Base-by-base conservation (phyloP, 495 filamentous ascomycete species). In the Darksidea phi region DNA sequence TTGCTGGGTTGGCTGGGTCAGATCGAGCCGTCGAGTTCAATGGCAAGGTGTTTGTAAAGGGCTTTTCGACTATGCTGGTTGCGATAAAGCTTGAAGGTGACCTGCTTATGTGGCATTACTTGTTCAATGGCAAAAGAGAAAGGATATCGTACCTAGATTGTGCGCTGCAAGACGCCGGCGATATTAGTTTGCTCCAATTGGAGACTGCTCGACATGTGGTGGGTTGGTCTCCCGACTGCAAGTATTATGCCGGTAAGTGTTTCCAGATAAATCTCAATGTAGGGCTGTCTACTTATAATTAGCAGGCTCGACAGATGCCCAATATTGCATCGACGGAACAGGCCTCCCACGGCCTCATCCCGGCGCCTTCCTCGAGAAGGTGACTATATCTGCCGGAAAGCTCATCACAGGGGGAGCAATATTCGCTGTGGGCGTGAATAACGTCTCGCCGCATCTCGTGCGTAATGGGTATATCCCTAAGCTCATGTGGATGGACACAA, bases 41-140 rank as follows among this genome's bases (percentile, higher is more conserved):
- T n/a, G 47, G 36, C 1, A 46, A 23, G 17, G 2, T 61, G 15
- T 51, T 71, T 25, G 13, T 76, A 8, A 74, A 76, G 45, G 71
- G 74, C 1, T 71, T 70, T 45, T 73, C 69, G 0, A 66, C 65
- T 5, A 68, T 75, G 66, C 38, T 72, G 41, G 20, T 67, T 48
- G 59, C 66, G 11, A 73, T 63, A 0, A 46, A 48, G 18, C 38
- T 43, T 10, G 42, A 54, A 17, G 54, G 68, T 6, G 41, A 20
- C 38, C 59, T 63, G 5, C 17, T 74, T 15, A 46, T 53, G 7
- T 76, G 72, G 48, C 48, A 51, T 32, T 28, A 28, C 15, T 24
- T 28, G 5, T 51, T 4, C 48, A 34, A 36, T n/a, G 7, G 28
- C 23, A 17, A 51, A 28, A 32, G 48, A 5, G 26, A 51, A 17